These are phyloP conservation scores for Carnegiea gigantea DNA, from an alignment of 179 eudicot species.

Conservation along the genomic window DNA sequence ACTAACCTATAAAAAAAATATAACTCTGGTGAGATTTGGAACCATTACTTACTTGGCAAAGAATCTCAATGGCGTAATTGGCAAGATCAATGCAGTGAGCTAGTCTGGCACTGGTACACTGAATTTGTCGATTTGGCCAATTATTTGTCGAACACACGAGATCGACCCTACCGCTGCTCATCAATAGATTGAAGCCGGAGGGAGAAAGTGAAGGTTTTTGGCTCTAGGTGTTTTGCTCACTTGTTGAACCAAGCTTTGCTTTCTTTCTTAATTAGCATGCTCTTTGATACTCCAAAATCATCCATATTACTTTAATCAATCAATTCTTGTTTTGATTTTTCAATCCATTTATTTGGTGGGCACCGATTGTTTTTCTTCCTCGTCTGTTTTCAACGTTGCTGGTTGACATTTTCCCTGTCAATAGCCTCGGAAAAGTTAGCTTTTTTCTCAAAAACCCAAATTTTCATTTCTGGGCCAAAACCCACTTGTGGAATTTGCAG, in stretches of 20 bases:
- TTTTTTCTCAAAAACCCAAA: neutral
- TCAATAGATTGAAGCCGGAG: neutral
- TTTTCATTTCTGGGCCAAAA: neutral
- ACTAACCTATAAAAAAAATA: no score
- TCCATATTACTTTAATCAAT: neutral
- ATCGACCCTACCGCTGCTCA: neutral
- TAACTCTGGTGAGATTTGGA: no score
- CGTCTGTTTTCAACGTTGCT: neutral
- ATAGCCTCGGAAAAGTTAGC: neutral
- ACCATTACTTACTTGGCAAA: no score
- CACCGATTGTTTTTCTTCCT: neutral
- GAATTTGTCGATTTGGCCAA: neutral
- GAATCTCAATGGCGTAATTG: neutral
- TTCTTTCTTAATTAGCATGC: neutral
- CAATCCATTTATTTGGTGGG: neutral
- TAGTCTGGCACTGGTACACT: neutral
- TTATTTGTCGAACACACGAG: neutral
- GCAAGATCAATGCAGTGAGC: no score
- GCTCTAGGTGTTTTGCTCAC: neutral
- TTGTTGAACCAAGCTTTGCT: neutral
- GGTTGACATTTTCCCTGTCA: neutral
- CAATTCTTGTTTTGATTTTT: neutral
- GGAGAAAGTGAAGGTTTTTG: neutral
- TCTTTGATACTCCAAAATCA: neutral
- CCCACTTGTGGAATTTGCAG: neutral